Evolutionary conservation across 1,284 basidiomycete species (phyloP), one percentile per base, ranked within the genome.

Genomic region (Omphalotus olearius): DNA sequence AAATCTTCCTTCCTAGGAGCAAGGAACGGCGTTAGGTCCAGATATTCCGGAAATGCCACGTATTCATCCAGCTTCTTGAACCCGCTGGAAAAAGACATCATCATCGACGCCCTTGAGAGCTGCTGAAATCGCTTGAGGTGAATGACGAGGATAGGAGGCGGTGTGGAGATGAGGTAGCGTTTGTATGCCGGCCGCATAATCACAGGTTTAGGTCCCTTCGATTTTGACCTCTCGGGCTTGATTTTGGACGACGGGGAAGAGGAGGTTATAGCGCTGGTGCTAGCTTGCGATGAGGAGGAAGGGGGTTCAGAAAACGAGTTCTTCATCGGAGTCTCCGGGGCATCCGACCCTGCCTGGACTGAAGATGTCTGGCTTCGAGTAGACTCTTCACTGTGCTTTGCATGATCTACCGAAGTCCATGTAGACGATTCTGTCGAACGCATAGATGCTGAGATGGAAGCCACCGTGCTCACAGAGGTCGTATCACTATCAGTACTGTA

Each of bases 61-160:
- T 82, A 89, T 62, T 93, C 89, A 57, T 97, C 94, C 53, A 93
- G 65, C 69, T 93, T 94, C 70, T 89, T 93, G 69, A 91, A 86
- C 47, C 79, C 78, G 45, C 75, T 74, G 48, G 77, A 80, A 62
- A 83, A 82, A 25, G 79, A 76, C 56, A 78, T 67, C 62, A 82
- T 63, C 35, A 76, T 69, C 41, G 66, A 63, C 68, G 30, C 49
- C 18, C 75, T 74, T 52, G 72, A 66, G 45, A 78, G 67, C 66
- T 93, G 91, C 67, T 95, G 91, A 72, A 98, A 98, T 30, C 94
- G 80, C 72, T 97, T 98, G 47, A 97, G 78, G 60, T 98, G 94
- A 55, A 98, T 82, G 49, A 96, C 90, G 53, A 98, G 80, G 26
- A 97, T 81, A 0, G 92, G 91, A 0, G 94, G 94, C 0, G 91